Base-by-base conservation (phyloP, 176 grass and related monocot genomes). In the Saccharum spontaneum region DNA sequence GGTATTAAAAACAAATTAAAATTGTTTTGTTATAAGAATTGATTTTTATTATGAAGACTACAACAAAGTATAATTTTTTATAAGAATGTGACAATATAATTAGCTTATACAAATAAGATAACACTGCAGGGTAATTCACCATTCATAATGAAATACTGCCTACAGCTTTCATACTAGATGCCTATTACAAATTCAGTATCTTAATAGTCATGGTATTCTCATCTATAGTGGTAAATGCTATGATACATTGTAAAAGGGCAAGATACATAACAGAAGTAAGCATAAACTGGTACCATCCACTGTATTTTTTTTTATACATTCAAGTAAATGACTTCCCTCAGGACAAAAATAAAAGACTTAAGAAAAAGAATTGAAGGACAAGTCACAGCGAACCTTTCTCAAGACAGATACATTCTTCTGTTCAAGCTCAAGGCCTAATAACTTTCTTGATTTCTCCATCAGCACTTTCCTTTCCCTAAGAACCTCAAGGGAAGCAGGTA, bases 361-460 rank as follows among this genome's bases (percentile, higher is more conserved):
- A 48, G 55, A 66, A 68, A 22, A 84, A 49, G 54, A 87, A 69
- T 37, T 54, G 52, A 84, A 68, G 39, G 75, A 15, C 39, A 78
- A 82, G 78, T 38, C 74, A 77, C 84, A 71, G 67, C 80, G 60
- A 79, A 89, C 91, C 91, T 92, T 84, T 84, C 69, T 78, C 13
- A 45, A 7, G 69, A 84, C n/a, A 77, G 57, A 81, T 76, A 81
- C 69, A 38, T 73, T 81, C 78, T 87, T 89, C 69, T 87, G 84
- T 55, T 22, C 43, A 76, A 89, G 87, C 62, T 92, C 91, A 52
- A 57, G 36, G 59, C 31, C 45, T 40, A 92, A 13, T 57, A 62
- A 77, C 61, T 81, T 89, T 69, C 45, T 84, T 26, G 62, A 77
- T 62, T 84, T 79, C 54, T 73, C 87, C 69, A 79, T 82, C 45